These are phyloP conservation scores for Penicillium salamii DNA, from an alignment of 495 filamentous ascomycete species.

Conservation along the genomic window DNA sequence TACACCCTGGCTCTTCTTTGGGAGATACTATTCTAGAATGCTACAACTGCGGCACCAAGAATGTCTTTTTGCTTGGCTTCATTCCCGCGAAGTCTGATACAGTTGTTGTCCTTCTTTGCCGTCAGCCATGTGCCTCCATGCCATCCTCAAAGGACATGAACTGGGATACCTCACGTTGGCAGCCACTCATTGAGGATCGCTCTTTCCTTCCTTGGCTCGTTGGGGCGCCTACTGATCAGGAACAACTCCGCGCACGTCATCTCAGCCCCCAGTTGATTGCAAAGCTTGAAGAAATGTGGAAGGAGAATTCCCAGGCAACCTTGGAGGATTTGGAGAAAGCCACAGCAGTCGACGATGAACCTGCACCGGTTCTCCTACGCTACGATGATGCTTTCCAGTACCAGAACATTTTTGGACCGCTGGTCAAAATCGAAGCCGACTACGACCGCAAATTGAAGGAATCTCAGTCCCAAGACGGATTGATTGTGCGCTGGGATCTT, in stretches of 20 bases:
- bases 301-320: slow-evolving; percentile 87
- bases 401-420: slow-evolving; percentile 96
- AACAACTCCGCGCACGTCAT: slow-evolving; percentile 92
- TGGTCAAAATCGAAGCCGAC: slow-evolving; percentile 99
- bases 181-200: slow-evolving; percentile 94
- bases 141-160: slow-evolving; percentile 99
- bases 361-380: slow-evolving; percentile 85
- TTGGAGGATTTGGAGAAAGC: slow-evolving; percentile 92
- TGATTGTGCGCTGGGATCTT: slow-evolving; percentile 93
- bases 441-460: slow-evolving; percentile 99
- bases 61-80: slow-evolving; percentile 98
- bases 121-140: slow-evolving; percentile 92
- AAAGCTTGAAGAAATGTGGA: slow-evolving; percentile 98
- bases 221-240: slow-evolving; percentile 81
- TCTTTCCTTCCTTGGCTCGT: slow-evolving; percentile 96
- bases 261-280: slow-evolving; percentile 94
- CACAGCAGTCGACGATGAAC: slow-evolving; percentile 90
- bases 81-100: slow-evolving; percentile 99
- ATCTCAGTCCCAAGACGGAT: slow-evolving; percentile 90
- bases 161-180: slow-evolving; percentile 98
- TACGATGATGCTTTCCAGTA: slow-evolving; percentile 99
- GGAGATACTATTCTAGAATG: slow-evolving; percentile 97
- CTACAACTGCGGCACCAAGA: slow-evolving; percentile 99
- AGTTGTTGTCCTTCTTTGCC: slow-evolving; percentile 93
- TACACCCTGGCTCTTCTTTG: slow-evolving; percentile 91